phyloP scores from a whole-genome alignment of 192 early-diverging fungal species.

The Phycomyces blakesleeanus region DNA sequence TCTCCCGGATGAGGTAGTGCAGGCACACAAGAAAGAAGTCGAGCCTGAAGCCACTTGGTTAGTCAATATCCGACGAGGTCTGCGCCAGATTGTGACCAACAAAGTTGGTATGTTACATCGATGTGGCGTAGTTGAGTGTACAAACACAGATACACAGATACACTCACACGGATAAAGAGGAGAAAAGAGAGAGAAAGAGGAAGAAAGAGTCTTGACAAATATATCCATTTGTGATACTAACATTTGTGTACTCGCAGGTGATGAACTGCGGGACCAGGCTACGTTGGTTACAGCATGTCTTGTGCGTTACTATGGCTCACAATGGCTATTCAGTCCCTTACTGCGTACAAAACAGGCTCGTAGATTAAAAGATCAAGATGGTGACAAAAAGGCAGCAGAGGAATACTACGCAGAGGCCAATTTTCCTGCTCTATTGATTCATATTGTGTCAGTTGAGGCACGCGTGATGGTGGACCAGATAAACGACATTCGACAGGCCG shows the following conservation, averaged over 20 bases:
- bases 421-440: slow-evolving; percentile 37
- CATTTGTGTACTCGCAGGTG: slow-evolving; percentile 19
- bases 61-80: slow-evolving; percentile 23
- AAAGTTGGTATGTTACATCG: slow-evolving; percentile 29
- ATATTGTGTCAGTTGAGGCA: slow-evolving; percentile 37
- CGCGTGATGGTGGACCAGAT: slow-evolving; percentile 39
- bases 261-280: slow-evolving; percentile 30
- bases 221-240: not conserved
- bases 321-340: slow-evolving; percentile 37
- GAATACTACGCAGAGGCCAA: slow-evolving; percentile 23
- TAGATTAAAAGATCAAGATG: slow-evolving; percentile 3
- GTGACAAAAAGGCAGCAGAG: not conserved
- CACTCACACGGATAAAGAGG: no score
- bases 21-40: not conserved
- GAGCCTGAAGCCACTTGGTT: slow-evolving; percentile 23
- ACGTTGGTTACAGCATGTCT: slow-evolving; percentile 20
- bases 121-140: not conserved
- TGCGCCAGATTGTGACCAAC: slow-evolving; percentile 36
- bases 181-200: not conserved
- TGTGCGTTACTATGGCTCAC: slow-evolving; percentile 32
- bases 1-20: slow-evolving; percentile 17
- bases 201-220: not conserved
- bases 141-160: no score
- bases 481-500: slow-evolving; percentile 11
- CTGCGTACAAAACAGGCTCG: slow-evolving; percentile 9